A percentile compares a stretch with the other conserved stretches of the same genome.
phyloP scores from a whole-genome alignment of 2,329 filamentous ascomycete species.

The Apiospora marii region DNA sequence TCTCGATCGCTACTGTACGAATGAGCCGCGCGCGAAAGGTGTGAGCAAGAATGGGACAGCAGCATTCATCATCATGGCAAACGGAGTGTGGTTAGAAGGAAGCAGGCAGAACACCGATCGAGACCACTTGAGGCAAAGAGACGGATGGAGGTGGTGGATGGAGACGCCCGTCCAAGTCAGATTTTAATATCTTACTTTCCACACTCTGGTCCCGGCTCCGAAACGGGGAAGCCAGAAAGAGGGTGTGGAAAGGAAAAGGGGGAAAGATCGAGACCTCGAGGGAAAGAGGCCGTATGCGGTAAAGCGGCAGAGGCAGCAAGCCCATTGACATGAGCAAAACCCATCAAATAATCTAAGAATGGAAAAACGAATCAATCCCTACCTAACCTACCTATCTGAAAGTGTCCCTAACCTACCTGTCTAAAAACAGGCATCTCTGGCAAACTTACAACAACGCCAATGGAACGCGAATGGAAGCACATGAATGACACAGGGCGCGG shows the following conservation, averaged over 20 bases:
- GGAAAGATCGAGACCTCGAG: background rate
- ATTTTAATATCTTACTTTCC: background rate
- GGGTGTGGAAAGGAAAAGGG: background rate
- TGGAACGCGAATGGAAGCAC: background rate
- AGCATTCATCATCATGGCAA: background rate
- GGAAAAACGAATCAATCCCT: background rate
- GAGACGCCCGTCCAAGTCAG: background rate
- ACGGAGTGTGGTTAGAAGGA: background rate
- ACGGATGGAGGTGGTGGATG: background rate
- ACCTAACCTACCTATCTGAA: background rate
- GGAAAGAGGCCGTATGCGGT: background rate
- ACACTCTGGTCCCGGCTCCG: background rate
- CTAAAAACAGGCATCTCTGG: background rate
- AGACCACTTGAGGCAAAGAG: background rate
- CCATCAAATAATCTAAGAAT: conserved; percentile 12
- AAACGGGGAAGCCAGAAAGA: background rate
- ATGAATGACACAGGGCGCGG: background rate
- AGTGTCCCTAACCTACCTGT: no score
- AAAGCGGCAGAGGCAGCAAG: background rate
- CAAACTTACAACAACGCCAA: background rate
- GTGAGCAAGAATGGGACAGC: background rate
- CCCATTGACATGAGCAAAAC: background rate
- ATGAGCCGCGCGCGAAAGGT: background rate
- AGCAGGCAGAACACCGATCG: background rate
- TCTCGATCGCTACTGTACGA: conserved; percentile 1